Conservation (phyloP, 1,139 yeast species). For the Suhomyces atakaporum region DNA sequence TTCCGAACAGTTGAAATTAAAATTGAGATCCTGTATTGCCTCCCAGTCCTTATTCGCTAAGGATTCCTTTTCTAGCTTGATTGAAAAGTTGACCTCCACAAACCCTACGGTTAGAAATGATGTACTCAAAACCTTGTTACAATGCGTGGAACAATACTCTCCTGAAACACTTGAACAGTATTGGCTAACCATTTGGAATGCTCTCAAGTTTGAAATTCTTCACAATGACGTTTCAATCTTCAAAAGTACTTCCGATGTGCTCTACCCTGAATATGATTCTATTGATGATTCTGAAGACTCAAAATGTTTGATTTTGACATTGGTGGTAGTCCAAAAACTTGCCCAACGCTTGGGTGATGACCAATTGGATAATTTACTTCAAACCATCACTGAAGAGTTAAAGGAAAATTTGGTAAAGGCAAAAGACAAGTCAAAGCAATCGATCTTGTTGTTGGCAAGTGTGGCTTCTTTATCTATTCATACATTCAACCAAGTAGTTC, state of each 20-base stretch:
- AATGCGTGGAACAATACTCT: slow-evolving; percentile 57
- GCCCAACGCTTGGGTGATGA: slow-evolving; percentile 33
- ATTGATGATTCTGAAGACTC: slow-evolving; percentile 42
- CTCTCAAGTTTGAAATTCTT: slow-evolving; percentile 80
- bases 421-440: slow-evolving; percentile 59
- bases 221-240: slow-evolving; percentile 60
- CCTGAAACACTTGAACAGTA: slow-evolving; percentile 48
- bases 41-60: slow-evolving; percentile 66
- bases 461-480: slow-evolving; percentile 42
- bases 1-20: slow-evolving; percentile 64
- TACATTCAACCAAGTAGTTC: slow-evolving; percentile 50
- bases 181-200: slow-evolving; percentile 84
- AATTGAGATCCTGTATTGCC: slow-evolving; percentile 61
- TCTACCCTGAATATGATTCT: slow-evolving; percentile 34
- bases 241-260: slow-evolving; percentile 24
- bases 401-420: slow-evolving; percentile 52
- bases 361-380: slow-evolving; percentile 35
- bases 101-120: slow-evolving; percentile 78
- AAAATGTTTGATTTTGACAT: slow-evolving; percentile 47
- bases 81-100: slow-evolving; percentile 85
- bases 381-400: slow-evolving; percentile 56
- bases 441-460: slow-evolving; percentile 59
- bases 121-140: slow-evolving; percentile 61
- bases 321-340: slow-evolving; percentile 49
- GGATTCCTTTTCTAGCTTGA: slow-evolving; percentile 73